phyloP scores from a whole-genome alignment of 2,329 filamentous ascomycete species.

The Epicoccum sorghinum region DNA sequence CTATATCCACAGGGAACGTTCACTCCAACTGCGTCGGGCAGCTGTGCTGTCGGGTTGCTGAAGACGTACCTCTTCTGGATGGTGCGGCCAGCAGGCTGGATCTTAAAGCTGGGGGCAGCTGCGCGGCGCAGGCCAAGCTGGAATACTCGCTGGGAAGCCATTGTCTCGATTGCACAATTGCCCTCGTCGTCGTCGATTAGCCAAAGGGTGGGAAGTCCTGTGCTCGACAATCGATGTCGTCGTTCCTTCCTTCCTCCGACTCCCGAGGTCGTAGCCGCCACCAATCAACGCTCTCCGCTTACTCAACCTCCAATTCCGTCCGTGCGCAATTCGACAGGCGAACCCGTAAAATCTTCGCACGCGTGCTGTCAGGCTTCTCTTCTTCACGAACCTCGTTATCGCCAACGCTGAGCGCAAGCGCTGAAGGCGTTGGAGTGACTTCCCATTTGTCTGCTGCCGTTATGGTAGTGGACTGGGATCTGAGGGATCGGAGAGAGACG shows the following conservation, averaged over 20 bases:
- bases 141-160: constrained; percentile 55
- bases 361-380: constrained; percentile 14
- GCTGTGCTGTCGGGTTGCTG: constrained; percentile 9
- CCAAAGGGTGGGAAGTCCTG: constrained; percentile 27
- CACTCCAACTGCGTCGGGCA: neutral
- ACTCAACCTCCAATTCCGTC: constrained; percentile 8
- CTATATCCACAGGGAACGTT: neutral
- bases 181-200: constrained; percentile 25
- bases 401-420: constrained; percentile 43
- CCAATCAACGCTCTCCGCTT: constrained; percentile 37
- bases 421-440: constrained; percentile 46
- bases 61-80: constrained; percentile 56
- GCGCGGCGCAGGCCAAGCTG: constrained; percentile 52
- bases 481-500: constrained; percentile 54
- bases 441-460: constrained; percentile 46
- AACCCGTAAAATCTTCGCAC: constrained; percentile 44
- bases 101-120: constrained; percentile 50
- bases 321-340: constrained; percentile 6
- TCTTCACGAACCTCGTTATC: constrained; percentile 50
- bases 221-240: constrained; percentile 38
- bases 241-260: constrained; percentile 33
- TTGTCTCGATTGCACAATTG: constrained; percentile 24
- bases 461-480: constrained; percentile 46
- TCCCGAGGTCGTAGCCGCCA: constrained; percentile 30
- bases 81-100: constrained; percentile 47